Conservation (phyloP, 1,284 basidiomycete genomes). For the Xanthoconium separans region DNA sequence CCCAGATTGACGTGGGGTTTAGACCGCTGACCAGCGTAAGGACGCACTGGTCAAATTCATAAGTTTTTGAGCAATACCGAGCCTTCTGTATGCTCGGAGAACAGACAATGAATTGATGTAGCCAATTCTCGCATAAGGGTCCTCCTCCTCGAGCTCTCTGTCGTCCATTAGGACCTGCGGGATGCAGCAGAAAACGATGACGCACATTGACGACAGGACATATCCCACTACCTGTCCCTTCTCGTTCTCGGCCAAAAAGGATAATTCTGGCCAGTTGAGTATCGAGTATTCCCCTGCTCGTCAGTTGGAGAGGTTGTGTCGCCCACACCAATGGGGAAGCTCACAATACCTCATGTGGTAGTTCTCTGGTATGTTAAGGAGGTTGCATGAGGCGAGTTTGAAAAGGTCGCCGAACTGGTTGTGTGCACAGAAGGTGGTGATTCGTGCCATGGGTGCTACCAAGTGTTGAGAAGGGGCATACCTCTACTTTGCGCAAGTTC, state of each 20-base stretch:
- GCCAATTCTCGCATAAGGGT: constrained; percentile 39
- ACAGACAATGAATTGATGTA: constrained; percentile 94
- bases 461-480: constrained; percentile 8
- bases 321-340: constrained; percentile 30
- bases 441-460: not conserved
- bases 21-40: constrained; percentile 1
- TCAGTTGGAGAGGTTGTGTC: constrained; percentile 6
- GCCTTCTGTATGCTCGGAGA: constrained; percentile 77
- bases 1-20: constrained; percentile 3
- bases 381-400: constrained; percentile 59
- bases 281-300: constrained; percentile 83
- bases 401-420: constrained; percentile 26
- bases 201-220: constrained; percentile 91
- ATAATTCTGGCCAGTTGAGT: constrained; percentile 91
- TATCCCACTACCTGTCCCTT: constrained; percentile 92
- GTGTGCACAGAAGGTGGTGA: not conserved
- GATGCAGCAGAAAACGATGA: constrained; percentile 6
- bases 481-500: constrained; percentile 32
- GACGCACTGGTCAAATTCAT: constrained; percentile 83
- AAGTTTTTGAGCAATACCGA: constrained; percentile 85
- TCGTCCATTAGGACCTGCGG: constrained; percentile 1
- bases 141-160: constrained; percentile 24
- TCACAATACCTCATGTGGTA: constrained; percentile 86
- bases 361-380: constrained; percentile 87
- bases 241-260: constrained; percentile 91